Evolutionary conservation across 1,284 basidiomycete species (phyloP).

Genomic region (Xerocomus minutiporus): DNA sequence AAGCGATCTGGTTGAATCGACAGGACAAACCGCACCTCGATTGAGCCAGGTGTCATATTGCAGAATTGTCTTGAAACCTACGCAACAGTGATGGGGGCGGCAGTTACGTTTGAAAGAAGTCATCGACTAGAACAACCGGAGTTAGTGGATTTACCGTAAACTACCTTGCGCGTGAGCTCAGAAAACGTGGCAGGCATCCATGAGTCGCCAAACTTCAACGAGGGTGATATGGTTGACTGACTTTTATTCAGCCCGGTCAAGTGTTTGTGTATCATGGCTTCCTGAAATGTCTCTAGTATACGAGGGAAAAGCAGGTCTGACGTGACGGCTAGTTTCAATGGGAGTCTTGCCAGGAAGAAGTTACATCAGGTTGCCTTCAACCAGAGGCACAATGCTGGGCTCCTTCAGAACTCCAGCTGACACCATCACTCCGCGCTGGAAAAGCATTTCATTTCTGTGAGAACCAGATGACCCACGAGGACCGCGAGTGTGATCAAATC

Average conservation of each 20-base stretch:
- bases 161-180: neutral
- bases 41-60: slow-evolving; percentile 11
- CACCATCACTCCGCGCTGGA: neutral
- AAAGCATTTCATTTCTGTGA: neutral
- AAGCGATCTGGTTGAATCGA: neutral
- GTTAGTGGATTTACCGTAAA: slow-evolving; percentile 6
- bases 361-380: neutral
- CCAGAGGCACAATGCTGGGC: neutral
- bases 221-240: too few species aligned
- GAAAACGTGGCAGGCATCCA: neutral
- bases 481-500: neutral
- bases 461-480: neutral
- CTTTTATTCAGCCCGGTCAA: too few species aligned
- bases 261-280: neutral
- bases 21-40: slow-evolving; percentile 9
- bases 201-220: neutral
- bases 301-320: too few species aligned
- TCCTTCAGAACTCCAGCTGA: neutral
- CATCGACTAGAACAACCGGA: neutral
- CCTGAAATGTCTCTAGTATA: too few species aligned
- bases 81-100: neutral
- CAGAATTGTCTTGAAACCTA: slow-evolving; percentile 14
- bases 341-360: too few species aligned
- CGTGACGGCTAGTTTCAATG: too few species aligned
- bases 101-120: slow-evolving; percentile 4